Evolutionary conservation across 2,329 filamentous ascomycete genomes (phyloP), one percentile per base, ranked within the genome.

Genomic region (Trichoderma polysporum): DNA sequence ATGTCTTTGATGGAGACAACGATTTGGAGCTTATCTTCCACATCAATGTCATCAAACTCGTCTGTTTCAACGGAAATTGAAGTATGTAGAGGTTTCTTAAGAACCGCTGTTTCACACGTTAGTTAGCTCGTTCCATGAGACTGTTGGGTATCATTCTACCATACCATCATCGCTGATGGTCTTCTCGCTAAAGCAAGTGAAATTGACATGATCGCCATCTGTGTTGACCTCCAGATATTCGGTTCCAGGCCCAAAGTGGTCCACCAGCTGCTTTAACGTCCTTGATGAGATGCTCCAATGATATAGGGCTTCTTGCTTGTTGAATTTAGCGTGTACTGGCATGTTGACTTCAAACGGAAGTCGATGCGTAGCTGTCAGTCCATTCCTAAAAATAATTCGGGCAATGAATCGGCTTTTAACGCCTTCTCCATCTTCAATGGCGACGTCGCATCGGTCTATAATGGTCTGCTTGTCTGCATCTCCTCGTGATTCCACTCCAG

Each of bases 1-100:
- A 94, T 94, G 77, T 94, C 91, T 73, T 92, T 93, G 74, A 94
- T 91, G 71, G 88, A 92, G 74, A 94, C 91, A 67, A 92, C 86
- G 72, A 93, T 91, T 74, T 93, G 91, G 66, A 93, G 84, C 59
- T 90, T 89, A 68, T 92, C 88, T 74, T 93, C 88, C 33, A 92
- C 88, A 25, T 86, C 83, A 68, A 94, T 91, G 60, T 90, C 85
- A 66, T 91, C 88, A 73, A 94, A 94, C 71, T 94, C 91, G 66
- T 90, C 86, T 33, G 87, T 88, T 74, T 93, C 90, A 15, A 94
- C 85, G 1, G 91, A 87, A 68, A 94, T 91, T 33, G 91, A 91
- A 10, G 91, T 94, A 71, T 92, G 90, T 1, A 94, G 82, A 6
- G 91, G 91, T 74, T 94, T 92, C 75, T 92, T 93, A 52, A 94